These are phyloP conservation scores for Solanum rostratum DNA, from an alignment of 257 asterid species.

Conservation along the genomic window DNA sequence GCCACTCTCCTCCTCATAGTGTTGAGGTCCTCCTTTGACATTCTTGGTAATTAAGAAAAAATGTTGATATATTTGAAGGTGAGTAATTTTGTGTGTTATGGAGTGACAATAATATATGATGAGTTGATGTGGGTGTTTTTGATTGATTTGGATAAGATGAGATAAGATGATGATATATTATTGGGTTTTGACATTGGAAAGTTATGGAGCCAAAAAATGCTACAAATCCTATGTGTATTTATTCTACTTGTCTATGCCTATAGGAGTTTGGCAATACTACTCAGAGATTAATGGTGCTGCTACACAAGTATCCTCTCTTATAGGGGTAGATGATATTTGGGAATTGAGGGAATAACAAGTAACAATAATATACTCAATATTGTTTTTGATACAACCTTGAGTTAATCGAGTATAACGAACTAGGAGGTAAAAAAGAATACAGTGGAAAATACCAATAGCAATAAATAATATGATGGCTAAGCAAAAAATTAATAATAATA, in stretches of 20 bases:
- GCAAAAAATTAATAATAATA: too few relatives aligned
- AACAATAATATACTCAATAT: too few relatives aligned
- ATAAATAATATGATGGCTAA: too few relatives aligned
- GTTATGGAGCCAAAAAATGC: not conserved
- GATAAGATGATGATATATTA: not conserved
- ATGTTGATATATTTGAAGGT: not conserved
- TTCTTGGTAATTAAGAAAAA: not conserved
- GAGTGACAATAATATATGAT: not conserved
- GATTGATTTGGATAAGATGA: not conserved
- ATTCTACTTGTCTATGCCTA: not conserved
- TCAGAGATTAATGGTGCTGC: not conserved
- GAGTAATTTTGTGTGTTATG: not conserved
- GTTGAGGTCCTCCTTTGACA: slow-evolving; percentile 22
- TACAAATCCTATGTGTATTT: not conserved
- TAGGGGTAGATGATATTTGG: too few relatives aligned
- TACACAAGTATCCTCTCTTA: not conserved
- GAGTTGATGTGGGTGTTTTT: not conserved
- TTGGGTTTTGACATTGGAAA: not conserved
- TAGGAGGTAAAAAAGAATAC: too few relatives aligned
- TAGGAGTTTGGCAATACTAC: not conserved
- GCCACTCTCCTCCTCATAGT: slow-evolving; percentile 41
- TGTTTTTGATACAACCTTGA: not conserved
- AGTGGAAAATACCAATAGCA: too few relatives aligned
- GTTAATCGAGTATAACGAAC: too few relatives aligned
- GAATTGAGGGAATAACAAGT: too few relatives aligned